phyloP scores from a whole-genome alignment of 2,329 filamentous ascomycete genomes.

The Fusarium marasasianum region DNA sequence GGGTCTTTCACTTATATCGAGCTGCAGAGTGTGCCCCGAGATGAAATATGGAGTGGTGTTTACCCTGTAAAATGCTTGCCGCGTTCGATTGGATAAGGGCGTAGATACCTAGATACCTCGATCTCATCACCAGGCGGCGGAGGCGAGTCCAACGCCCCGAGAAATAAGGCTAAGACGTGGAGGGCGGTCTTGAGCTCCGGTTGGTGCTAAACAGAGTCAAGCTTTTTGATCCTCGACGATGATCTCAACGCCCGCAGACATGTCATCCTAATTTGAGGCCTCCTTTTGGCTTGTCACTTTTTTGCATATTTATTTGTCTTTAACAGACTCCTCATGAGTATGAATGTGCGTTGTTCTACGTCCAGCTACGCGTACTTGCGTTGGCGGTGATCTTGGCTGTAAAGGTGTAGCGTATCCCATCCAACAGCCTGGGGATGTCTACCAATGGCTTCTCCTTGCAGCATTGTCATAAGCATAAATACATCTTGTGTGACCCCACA shows the following conservation, averaged over 20 bases:
- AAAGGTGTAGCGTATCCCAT: neutral
- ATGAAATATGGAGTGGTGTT: neutral
- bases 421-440: neutral
- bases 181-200: neutral
- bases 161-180: neutral
- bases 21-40: neutral
- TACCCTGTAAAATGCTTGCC: neutral
- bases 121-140: neutral
- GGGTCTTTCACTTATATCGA: too few species aligned
- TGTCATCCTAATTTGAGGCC: neutral
- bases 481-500: neutral
- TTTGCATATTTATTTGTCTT: rapidly evolving
- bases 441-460: too few species aligned
- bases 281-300: neutral
- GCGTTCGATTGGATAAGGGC: neutral
- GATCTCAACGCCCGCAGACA: neutral
- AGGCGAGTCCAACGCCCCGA: neutral
- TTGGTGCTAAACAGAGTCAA: neutral
- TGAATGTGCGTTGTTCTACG: neutral
- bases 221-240: neutral
- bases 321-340: neutral
- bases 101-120: neutral
- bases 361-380: neutral
- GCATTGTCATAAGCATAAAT: neutral
- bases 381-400: neutral